A percentile compares a stretch with the other conserved stretches of the same genome.
Evolutionary conservation across 2,329 filamentous ascomycete genomes (phyloP).

Genomic region (Ceratocystis eucalypticola): DNA sequence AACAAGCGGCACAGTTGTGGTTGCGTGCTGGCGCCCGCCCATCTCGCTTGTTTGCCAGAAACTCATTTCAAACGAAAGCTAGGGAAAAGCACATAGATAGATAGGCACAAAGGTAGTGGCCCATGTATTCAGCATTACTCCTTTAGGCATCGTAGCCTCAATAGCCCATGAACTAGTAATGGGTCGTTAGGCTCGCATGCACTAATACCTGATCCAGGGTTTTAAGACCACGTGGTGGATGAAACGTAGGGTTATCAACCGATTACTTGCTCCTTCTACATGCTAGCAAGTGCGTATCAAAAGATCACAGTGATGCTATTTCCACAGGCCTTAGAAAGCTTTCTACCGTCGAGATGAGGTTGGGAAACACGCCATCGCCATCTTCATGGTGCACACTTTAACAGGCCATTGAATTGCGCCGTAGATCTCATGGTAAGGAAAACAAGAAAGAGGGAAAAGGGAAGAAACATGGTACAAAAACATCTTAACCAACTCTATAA

Average conservation of each 20-base stretch:
- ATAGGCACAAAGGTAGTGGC: neutral
- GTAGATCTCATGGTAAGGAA: constrained; percentile 1
- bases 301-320: neutral
- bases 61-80: neutral
- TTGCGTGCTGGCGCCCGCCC: neutral
- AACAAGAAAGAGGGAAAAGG: constrained; percentile 2
- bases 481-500: constrained; percentile 9
- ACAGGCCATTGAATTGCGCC: constrained; percentile 3
- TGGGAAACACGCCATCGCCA: neutral
- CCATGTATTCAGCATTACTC: too few relatives aligned
- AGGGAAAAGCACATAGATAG: neutral
- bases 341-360: neutral
- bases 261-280: too few relatives aligned
- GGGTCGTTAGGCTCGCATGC: too few relatives aligned
- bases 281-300: neutral
- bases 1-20: neutral
- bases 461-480: constrained; percentile 6
- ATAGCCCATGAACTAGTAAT: too few relatives aligned
- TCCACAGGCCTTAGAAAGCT: neutral
- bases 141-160: too few relatives aligned
- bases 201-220: too few relatives aligned
- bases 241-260: too few relatives aligned
- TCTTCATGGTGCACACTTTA: constrained; percentile 2
- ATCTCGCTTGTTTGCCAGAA: neutral
- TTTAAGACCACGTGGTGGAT: too few relatives aligned